Evolutionary conservation across 176 grass and related monocot species (phyloP), one percentile per base, ranked within the genome.

Genomic region (Phyllostachys edulis): DNA sequence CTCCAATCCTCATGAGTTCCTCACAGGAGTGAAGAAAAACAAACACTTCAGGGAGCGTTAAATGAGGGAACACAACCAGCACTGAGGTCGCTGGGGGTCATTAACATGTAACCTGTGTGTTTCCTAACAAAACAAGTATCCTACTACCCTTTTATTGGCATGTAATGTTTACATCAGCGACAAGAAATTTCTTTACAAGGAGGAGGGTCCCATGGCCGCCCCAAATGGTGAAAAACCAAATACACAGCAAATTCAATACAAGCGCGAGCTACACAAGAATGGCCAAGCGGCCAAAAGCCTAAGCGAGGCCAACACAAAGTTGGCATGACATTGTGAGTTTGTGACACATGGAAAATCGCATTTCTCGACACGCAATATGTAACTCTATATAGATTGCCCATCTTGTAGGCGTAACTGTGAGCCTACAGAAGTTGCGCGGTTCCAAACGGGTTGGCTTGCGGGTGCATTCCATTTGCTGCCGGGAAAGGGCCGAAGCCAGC

Each of bases 361-460:
- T 32, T 84, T 80, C 8, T 56, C 42, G 26, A 61, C 39, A 74
- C 20, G 46, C 51, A 36, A 42, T 62, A 77, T 73, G 75, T 37
- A 32, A 36, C 55, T 75, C 70, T 80, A 85, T 27, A 80, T 32
- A 80, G 49, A 50, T 55, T 20, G 75, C 49, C 21, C n/a, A 32
- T 45, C 47, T 15, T 20, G n/a, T 68, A 62, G 5, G 5, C 39
- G 69, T 44, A 62, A 67, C 15, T 61, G 52, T 70, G 75, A 20
- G 66, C 42, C 73, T 92, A 94, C 5, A 92, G 61, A 45, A 91
- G 89, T 26, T 91, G 89, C 0, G 85, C 64, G 23, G 77, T 51
- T 85, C 88, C 93, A 26, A 92, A 90, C 0, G 93, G 90, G 75
- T 87, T 92, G 34, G 84, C 50, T 10, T 90, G 88, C 55, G 86